These are phyloP conservation scores for Floccularia luteovirens DNA, from an alignment of 768 basidiomycete genomes.

Conservation along the genomic window DNA sequence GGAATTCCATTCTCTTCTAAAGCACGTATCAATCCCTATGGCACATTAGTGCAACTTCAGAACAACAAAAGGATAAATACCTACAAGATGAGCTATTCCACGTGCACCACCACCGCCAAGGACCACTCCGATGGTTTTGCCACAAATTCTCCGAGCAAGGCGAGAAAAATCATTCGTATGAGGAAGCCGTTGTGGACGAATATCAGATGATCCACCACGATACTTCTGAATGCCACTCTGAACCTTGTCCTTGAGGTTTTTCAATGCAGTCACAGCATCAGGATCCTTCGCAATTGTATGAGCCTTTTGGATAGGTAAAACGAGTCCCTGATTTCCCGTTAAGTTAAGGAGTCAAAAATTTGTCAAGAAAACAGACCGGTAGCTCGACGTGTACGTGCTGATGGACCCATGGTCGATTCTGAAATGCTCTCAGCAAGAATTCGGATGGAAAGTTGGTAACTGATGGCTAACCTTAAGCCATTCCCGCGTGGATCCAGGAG, in stretches of 20 bases:
- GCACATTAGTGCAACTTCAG: slow-evolving; percentile 4
- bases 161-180: slow-evolving; percentile 90
- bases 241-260: slow-evolving; percentile 88
- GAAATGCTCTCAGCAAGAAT: slow-evolving; percentile 7
- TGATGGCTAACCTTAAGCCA: slow-evolving; percentile 75
- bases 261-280: slow-evolving; percentile 81
- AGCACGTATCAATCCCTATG: slow-evolving; percentile 88
- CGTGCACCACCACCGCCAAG: slow-evolving; percentile 97
- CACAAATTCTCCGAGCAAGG: slow-evolving; percentile 85
- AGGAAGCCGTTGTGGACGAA: slow-evolving; percentile 68
- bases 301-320: slow-evolving; percentile 55
- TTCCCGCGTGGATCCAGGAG: slow-evolving; percentile 86
- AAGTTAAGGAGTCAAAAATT: background rate
- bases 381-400: slow-evolving; percentile 95
- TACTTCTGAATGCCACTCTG: slow-evolving; percentile 87
- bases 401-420: slow-evolving; percentile 95
- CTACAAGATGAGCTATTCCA: slow-evolving; percentile 41
- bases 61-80: slow-evolving; percentile 6
- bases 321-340: slow-evolving; percentile 46
- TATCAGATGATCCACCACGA: slow-evolving; percentile 53
- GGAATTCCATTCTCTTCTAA: slow-evolving; percentile 90
- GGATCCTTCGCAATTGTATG: slow-evolving; percentile 64
- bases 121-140: slow-evolving; percentile 88
- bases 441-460: slow-evolving; percentile 3
- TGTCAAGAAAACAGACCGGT: slow-evolving; percentile 37